These are phyloP conservation scores for Chytriomyces hyalinus DNA, from an alignment of 192 early-diverging fungal species.

Conservation along the genomic window DNA sequence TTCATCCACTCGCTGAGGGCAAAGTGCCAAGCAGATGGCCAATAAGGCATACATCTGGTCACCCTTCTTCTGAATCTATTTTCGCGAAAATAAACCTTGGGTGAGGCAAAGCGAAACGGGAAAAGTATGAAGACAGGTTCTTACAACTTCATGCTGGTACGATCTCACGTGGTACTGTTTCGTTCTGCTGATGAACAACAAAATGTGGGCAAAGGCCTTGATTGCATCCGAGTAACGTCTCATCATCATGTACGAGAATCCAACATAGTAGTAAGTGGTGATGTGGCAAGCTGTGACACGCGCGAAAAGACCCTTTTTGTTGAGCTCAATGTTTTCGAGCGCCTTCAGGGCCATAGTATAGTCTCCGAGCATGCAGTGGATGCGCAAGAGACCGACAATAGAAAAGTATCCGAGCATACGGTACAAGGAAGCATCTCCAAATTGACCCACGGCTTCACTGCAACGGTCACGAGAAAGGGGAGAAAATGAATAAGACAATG, in stretches of 20 bases:
- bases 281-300: conserved; percentile 97
- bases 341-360: conserved; percentile 94
- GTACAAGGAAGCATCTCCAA: conserved; percentile 87
- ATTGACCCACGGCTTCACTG: conserved; percentile 85
- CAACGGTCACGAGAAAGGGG: background rate
- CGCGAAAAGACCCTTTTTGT: conserved; percentile 91
- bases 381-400: conserved; percentile 88
- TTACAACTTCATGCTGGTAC: conserved; percentile 86
- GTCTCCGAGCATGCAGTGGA: conserved; percentile 95
- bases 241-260: conserved; percentile 99
- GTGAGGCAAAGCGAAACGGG: background rate
- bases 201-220: conserved; percentile 87
- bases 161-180: conserved; percentile 93
- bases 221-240: conserved; percentile 94
- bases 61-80: conserved; percentile 81
- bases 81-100: conserved; percentile 21
- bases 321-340: conserved; percentile 93
- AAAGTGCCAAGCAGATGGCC: conserved; percentile 86
- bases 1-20: conserved; percentile 93
- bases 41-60: conserved; percentile 97
- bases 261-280: conserved; percentile 96
- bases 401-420: conserved; percentile 97
- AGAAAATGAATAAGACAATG: background rate
- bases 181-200: conserved; percentile 87
- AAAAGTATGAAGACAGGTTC: background rate